Evolutionary conservation across 768 basidiomycete species (phyloP), one percentile per base, ranked within the genome.

Genomic region (Amanita rubescens): DNA sequence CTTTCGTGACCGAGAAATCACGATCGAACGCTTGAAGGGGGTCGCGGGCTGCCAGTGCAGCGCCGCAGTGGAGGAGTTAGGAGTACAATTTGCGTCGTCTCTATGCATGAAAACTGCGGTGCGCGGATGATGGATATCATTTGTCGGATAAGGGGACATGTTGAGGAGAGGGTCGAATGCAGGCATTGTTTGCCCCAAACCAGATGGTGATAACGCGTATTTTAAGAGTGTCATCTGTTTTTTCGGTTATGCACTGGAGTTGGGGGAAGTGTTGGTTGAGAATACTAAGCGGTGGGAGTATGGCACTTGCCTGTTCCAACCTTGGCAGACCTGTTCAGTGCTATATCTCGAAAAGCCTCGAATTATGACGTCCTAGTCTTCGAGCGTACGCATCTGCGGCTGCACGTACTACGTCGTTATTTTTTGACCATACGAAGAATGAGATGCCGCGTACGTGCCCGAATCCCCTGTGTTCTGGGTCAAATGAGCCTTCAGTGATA

Each of bases 131-230:
- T 72, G 34, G 75, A 61, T 54, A 94, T 70, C 61, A 94, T 79
- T 25, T 72, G 66, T 43, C 65, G 65, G 41, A 95, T 24, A 90
- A 69, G 2, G 91, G 85, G 39, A 94, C 87, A 63, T 92, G 86
- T 62, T 94, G 94, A 14, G 73, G 68, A n/a, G 77, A 81, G 0
- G 78, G 78, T 24, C 69, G 66, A 47, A 89, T 72, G 59, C 79
- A 81, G 5, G 94, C 81, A 65, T 97, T 94, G 68, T 97, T 97
- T 14, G 85, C 84, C 45, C 93, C 93, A 55, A 90, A 89, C 91
- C 91, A 96, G 62, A 95, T 82, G 5, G 81, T 81, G 55, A 94
- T 72, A 15, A 94, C 66, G 39, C 79, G 80, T 33, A 93, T 75
- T 41, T 75, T 79, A 6, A 87, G 84, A 34, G 73, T 70, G 48